Percentiles rank a stretch among this genome's conserved stretches.
Conservation (phyloP, 2,329 filamentous ascomycete genomes). For the Xylariaceae sp. region DNA sequence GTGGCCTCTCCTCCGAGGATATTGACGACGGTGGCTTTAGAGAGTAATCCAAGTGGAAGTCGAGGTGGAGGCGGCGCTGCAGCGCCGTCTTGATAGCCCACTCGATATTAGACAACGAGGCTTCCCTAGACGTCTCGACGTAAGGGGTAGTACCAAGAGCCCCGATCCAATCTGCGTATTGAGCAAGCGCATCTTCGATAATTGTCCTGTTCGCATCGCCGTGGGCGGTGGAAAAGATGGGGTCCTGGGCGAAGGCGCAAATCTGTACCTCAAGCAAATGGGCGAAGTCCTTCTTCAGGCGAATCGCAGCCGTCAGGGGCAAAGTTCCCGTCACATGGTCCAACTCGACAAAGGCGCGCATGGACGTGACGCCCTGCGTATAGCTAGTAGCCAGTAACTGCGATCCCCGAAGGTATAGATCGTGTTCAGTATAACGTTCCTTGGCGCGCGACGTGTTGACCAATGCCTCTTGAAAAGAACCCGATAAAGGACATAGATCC, state of each 20-base stretch:
- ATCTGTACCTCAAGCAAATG: constrained; percentile 57
- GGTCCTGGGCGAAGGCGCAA: constrained; percentile 65
- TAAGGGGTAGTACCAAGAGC: constrained; percentile 65
- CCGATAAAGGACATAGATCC: constrained; percentile 53
- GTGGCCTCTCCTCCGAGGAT: constrained; percentile 36
- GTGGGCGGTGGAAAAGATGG: constrained; percentile 52
- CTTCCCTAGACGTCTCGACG: constrained; percentile 50
- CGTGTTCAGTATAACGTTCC: constrained; percentile 52
- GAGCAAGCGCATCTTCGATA: constrained; percentile 31
- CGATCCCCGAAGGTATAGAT: constrained; percentile 59
- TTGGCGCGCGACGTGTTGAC: constrained; percentile 49
- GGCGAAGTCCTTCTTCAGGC: constrained; percentile 49
- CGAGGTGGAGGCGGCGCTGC: constrained; percentile 49
- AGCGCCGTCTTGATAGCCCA: constrained; percentile 57
- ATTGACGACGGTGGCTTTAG: constrained; percentile 38
- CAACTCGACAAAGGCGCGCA: constrained; percentile 67
- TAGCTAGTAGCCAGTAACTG: constrained; percentile 62
- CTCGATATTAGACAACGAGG: constrained; percentile 51
- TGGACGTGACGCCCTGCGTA: constrained; percentile 58
- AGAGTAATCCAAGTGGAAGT: constrained; percentile 69
- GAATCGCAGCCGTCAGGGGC: constrained; percentile 46
- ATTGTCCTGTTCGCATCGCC: constrained; percentile 48
- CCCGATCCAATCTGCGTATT: constrained; percentile 40
- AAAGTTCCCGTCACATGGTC: constrained; percentile 51
- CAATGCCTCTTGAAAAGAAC: constrained; percentile 63